Conservation (phyloP, 176 grass and related monocot species). For the Musa itinerans region DNA sequence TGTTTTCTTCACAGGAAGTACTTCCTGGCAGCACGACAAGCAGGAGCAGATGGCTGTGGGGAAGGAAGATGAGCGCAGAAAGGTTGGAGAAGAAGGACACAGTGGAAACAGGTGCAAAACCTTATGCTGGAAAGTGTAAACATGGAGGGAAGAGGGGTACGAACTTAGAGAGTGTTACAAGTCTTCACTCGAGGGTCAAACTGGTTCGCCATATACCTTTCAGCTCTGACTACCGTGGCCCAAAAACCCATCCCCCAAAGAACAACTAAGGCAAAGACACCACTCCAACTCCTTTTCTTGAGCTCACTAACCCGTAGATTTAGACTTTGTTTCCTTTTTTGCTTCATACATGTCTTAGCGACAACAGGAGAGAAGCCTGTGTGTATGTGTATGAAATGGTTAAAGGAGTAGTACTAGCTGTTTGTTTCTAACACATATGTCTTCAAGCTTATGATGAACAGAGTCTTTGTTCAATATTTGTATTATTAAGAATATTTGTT, state of each 20-base stretch:
- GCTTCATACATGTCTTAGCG: neutral
- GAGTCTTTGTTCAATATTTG: too few species aligned
- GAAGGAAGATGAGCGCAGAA: constrained; percentile 17
- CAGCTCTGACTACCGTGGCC: constrained; percentile 19
- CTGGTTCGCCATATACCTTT: constrained; percentile 1
- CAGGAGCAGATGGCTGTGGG: neutral
- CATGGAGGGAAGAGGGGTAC: neutral
- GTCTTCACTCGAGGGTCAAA: constrained; percentile 4
- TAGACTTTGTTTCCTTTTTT: neutral
- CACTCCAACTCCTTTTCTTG: neutral
- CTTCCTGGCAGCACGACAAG: neutral
- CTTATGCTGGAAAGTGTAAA: constrained; percentile 13
- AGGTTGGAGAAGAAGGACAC: neutral
- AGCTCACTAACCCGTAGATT: neutral
- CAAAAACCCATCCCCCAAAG: constrained; percentile 24
- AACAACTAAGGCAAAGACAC: constrained; percentile 9
- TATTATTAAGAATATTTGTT: too few species aligned
- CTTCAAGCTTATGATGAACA: too few species aligned
- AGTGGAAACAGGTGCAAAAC: constrained; percentile 18
- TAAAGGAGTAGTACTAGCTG: neutral
- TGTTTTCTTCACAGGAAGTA: neutral
- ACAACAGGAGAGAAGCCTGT: constrained; percentile 1
- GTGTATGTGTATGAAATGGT: constrained; percentile 6
- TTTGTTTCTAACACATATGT: neutral
- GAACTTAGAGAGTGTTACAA: constrained; percentile 12